Evolutionary conservation across 441 rosid genomes (phyloP), one percentile per base, ranked within the genome.

Genomic region (Aquilaria agallochum): DNA sequence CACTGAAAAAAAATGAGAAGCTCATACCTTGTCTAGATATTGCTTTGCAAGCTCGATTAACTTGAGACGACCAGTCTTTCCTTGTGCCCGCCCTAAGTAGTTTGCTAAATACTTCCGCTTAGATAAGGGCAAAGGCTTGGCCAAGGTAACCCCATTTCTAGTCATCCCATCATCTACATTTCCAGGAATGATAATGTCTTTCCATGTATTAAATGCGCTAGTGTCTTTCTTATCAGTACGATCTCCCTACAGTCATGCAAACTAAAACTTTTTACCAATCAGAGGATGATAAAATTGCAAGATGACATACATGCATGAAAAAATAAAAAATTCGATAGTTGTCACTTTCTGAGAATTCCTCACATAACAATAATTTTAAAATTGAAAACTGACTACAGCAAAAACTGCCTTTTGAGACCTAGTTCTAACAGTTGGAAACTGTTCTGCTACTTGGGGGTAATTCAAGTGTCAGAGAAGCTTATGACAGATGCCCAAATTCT

Each of bases 61-160:
- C 69, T 78, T 81, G 65, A 95, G 88, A 59, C 99, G 85, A n/a
- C 97, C 99, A 70, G 74, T 71, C 76, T 91, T 91, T 58, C 83
- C 88, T 65, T 91, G 99, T 11, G 92, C 96, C 60, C 97, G 90
- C 50, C 97, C 99, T 63, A 95, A 77, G 74, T 83, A 95, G 72
- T 92, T 95, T 5, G 97, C 95, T 76, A 92, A 74, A 75, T 85
- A 86, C 76, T 83, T 89, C 67, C 98, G 81, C 71, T 79, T 80
- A 8, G 84, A 69, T 63, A 95, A 50, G 67, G 97, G 93, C 76
- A 89, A 76, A 65, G 99, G 98, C 70, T 76, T 80, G 50, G 89
- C 83, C 54, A 78, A 40, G 3, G 86, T 56, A 34, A 60, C 62
- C 15, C 79, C 83, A 20, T 34, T 58, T 73, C 65, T 83, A 12